Conservation (phyloP, 2,329 filamentous ascomycete genomes). For the Penicillium frequentans region DNA sequence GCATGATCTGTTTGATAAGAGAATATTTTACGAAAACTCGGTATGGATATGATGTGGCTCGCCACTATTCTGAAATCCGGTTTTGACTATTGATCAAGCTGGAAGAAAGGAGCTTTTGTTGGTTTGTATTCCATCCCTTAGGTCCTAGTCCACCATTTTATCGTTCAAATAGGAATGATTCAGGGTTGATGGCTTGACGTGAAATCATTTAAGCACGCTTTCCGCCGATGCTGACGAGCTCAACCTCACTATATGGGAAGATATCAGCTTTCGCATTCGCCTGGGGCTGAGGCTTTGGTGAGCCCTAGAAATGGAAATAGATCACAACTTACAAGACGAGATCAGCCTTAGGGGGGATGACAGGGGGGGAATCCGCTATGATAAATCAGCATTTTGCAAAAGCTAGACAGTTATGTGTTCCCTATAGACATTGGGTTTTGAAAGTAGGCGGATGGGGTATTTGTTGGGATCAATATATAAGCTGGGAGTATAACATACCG, state of each 20-base stretch:
- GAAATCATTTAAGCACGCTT: background rate
- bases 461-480: background rate
- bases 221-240: background rate
- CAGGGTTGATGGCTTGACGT: too few relatives aligned
- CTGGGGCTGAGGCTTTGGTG: background rate
- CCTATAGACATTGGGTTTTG: background rate
- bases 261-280: background rate
- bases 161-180: too few relatives aligned
- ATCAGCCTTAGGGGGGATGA: constrained; percentile 72
- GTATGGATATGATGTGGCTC: background rate
- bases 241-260: background rate
- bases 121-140: background rate
- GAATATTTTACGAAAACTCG: background rate
- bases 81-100: background rate
- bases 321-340: constrained; percentile 73
- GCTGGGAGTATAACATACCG: constrained; percentile 31
- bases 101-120: background rate
- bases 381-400: background rate
- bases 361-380: constrained; percentile 70
- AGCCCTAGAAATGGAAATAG: background rate
- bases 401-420: background rate
- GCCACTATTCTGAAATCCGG: too few relatives aligned
- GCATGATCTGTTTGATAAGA: background rate
- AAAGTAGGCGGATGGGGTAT: too few relatives aligned
- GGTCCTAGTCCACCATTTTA: background rate